phyloP scores from a whole-genome alignment of 495 filamentous ascomycete genomes.

The Trichoderma virens region DNA sequence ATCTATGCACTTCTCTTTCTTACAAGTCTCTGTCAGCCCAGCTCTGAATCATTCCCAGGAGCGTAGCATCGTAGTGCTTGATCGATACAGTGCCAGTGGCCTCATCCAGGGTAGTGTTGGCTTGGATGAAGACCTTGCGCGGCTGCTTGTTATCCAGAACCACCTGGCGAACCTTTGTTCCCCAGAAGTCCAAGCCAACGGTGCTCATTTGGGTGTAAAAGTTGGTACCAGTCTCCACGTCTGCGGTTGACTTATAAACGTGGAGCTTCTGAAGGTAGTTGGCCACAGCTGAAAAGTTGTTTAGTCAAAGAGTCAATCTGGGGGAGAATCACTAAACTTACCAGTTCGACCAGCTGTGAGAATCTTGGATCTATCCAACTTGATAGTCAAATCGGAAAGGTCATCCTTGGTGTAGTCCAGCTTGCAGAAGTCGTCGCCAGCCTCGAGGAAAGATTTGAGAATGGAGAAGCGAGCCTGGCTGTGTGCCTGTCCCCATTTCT shows the following conservation, averaged over 20 bases:
- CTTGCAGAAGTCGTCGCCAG: slow-evolving; percentile 73
- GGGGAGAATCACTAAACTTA: slow-evolving; percentile 14
- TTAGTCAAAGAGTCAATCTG: slow-evolving; percentile 11
- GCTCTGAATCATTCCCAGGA: slow-evolving; percentile 83
- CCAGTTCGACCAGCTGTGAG: slow-evolving; percentile 49
- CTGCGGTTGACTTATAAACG: slow-evolving; percentile 85
- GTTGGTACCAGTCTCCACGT: slow-evolving; percentile 62
- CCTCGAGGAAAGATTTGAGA: slow-evolving; percentile 76
- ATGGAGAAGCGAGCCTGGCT: slow-evolving; percentile 94
- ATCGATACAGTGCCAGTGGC: slow-evolving; percentile 64
- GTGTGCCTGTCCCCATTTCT: slow-evolving; percentile 92
- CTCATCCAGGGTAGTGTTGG: slow-evolving; percentile 68
- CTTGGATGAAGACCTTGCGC: slow-evolving; percentile 92
- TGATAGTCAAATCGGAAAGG: slow-evolving; percentile 71
- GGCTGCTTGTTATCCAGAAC: slow-evolving; percentile 84
- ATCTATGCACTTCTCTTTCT: slow-evolving; percentile 7
- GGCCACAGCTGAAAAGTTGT: slow-evolving; percentile 57
- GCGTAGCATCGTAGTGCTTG: slow-evolving; percentile 82
- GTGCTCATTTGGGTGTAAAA: slow-evolving; percentile 77
- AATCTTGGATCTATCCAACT: slow-evolving; percentile 78
- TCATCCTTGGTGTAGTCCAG: slow-evolving; percentile 67
- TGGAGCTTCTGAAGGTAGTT: slow-evolving; percentile 87
- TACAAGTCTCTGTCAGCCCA: slow-evolving; percentile 71
- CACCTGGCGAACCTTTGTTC: slow-evolving; percentile 61
- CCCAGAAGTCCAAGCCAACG: slow-evolving; percentile 75